Conservation (phyloP, 805 yeast species). For the Saturnispora serradocipensis region DNA sequence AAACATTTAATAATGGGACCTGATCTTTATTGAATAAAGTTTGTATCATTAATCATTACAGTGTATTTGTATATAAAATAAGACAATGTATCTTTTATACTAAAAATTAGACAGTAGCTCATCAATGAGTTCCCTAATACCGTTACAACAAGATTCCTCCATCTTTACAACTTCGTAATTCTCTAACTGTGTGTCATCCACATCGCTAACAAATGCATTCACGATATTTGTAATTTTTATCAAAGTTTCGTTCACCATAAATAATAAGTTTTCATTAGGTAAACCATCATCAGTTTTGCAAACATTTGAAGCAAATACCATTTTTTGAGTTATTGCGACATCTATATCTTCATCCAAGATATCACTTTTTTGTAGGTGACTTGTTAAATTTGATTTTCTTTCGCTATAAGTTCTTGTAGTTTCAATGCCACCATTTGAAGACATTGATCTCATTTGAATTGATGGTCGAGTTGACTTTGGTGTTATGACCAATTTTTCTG, state of each 20-base stretch:
- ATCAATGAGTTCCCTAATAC: slow-evolving; percentile 10
- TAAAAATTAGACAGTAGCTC: background rate
- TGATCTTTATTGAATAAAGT: background rate
- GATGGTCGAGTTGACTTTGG: background rate
- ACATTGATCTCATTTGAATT: slow-evolving; percentile 4
- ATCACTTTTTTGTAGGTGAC: slow-evolving; percentile 1
- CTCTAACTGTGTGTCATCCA: background rate
- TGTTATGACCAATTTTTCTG: background rate
- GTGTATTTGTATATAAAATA: background rate
- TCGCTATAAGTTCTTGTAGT: background rate
- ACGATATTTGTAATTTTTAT: background rate
- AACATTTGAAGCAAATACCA: slow-evolving; percentile 6
- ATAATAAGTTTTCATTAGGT: background rate
- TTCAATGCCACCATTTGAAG: slow-evolving; percentile 2
- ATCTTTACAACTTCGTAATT: slow-evolving; percentile 6
- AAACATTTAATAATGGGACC: background rate
- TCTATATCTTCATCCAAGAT: background rate
- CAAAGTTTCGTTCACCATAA: slow-evolving; percentile 1
- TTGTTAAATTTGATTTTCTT: slow-evolving; percentile 4
- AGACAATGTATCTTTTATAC: background rate
- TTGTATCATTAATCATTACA: background rate
- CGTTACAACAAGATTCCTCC: slow-evolving; percentile 14
- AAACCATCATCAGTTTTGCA: background rate
- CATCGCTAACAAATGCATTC: background rate
- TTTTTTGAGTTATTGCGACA: slow-evolving; percentile 6